Evolutionary conservation across 805 yeast species (phyloP).

Genomic region (Metschnikowia sp.): DNA sequence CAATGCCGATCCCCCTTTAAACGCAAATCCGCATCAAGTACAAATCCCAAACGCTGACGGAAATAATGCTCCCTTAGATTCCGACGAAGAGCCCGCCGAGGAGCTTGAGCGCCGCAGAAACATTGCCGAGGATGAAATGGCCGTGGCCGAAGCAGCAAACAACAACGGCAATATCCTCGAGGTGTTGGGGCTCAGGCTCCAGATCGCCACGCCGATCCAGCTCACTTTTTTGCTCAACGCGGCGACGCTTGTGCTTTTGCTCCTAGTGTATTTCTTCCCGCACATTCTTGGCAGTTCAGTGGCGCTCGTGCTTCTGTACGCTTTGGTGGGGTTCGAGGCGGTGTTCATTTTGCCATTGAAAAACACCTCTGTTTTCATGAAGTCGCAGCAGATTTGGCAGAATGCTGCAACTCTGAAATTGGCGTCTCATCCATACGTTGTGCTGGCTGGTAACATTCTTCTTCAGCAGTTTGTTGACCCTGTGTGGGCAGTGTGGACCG

Average conservation of each 20-base stretch:
- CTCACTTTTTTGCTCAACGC: constrained; percentile 31
- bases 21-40: neutral
- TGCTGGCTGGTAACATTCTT: neutral
- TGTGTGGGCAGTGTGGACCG: neutral
- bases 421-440: neutral
- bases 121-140: constrained; percentile 15
- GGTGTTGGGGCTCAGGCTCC: constrained; percentile 33
- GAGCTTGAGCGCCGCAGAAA: constrained; percentile 15
- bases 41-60: too few species aligned
- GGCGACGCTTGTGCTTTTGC: constrained; percentile 34
- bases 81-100: constrained; percentile 15
- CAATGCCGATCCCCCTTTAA: neutral
- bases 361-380: neutral
- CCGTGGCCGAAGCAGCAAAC: constrained; percentile 15
- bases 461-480: constrained; percentile 6
- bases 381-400: neutral
- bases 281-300: constrained; percentile 39
- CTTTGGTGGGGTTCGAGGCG: constrained; percentile 2
- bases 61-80: neutral
- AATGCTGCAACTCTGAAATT: neutral
- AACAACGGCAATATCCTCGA: constrained; percentile 29
- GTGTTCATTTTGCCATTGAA: constrained; percentile 4
- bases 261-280: constrained; percentile 46
- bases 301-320: constrained; percentile 1
- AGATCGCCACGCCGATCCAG: constrained; percentile 34